Conservation (phyloP, 169 alveolate species). For the Plasmodium vinckei region DNA sequence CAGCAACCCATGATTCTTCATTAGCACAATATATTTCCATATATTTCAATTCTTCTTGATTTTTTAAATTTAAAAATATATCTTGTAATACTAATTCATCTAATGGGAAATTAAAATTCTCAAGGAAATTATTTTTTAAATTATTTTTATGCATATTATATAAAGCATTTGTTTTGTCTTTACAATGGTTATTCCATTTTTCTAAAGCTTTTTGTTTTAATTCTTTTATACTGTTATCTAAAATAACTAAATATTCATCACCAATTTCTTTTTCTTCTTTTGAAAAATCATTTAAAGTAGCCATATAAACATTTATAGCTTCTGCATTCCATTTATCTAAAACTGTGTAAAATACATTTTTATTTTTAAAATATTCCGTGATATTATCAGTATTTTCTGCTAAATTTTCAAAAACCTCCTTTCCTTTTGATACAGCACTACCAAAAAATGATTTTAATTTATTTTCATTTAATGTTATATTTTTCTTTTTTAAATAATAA, state of each 20-base stretch:
- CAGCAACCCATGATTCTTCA: conserved; percentile 74
- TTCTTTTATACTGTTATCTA: conserved; percentile 49
- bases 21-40: conserved; percentile 76
- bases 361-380: conserved; percentile 74
- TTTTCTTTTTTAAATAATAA: conserved; percentile 68
- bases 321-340: conserved; percentile 75
- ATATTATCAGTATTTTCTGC: conserved; percentile 74
- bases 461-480: conserved; percentile 66
- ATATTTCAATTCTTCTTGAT: conserved; percentile 74
- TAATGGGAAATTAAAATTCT: conserved; percentile 75
- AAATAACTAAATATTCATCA: conserved; percentile 40
- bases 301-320: conserved; percentile 57
- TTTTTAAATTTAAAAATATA: conserved; percentile 58
- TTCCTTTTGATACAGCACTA: conserved; percentile 72
- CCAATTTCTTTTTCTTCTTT: conserved; percentile 74
- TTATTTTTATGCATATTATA: conserved; percentile 70
- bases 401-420: conserved; percentile 63
- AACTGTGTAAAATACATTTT: conserved; percentile 55
- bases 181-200: conserved; percentile 76
- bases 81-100: conserved; percentile 75
- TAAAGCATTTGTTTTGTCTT: conserved; percentile 67
- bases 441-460: conserved; percentile 43
- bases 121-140: conserved; percentile 67
- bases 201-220: conserved; percentile 67
- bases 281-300: conserved; percentile 58